Conservation (phyloP, 2,329 filamentous ascomycete genomes). For the Fusarium cyanostomum region DNA sequence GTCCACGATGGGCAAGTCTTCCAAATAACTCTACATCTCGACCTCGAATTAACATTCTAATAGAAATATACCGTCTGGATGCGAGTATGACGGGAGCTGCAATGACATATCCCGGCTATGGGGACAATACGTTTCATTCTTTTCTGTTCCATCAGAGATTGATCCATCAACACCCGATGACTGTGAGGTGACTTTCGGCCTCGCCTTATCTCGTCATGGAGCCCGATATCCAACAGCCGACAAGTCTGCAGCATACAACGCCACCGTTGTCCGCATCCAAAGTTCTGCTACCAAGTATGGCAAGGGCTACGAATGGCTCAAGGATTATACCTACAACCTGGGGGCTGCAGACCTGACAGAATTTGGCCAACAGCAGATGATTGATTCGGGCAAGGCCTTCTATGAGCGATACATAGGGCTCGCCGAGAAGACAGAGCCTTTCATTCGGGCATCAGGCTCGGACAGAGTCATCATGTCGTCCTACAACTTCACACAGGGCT, state of each 20-base stretch:
- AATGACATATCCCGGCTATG: constrained; percentile 70
- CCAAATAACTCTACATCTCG: background rate
- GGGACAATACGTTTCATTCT: constrained; percentile 92
- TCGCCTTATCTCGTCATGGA: constrained; percentile 85
- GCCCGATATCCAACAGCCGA: constrained; percentile 79
- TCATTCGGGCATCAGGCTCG: constrained; percentile 76
- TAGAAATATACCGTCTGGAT: constrained; percentile 30
- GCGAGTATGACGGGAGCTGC: constrained; percentile 55
- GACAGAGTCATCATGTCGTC: constrained; percentile 79
- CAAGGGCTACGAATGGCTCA: constrained; percentile 73
- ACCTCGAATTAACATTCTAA: background rate
- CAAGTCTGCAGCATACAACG: constrained; percentile 72
- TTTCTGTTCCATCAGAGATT: constrained; percentile 75
- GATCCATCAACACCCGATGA: constrained; percentile 66
- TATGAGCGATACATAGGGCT: constrained; percentile 76
- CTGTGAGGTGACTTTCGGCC: constrained; percentile 83
- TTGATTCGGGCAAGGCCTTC: constrained; percentile 80
- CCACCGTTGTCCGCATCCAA: constrained; percentile 73
- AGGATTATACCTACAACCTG: constrained; percentile 75
- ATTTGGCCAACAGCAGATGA: constrained; percentile 74
- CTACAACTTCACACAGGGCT: constrained; percentile 78
- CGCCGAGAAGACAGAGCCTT: constrained; percentile 67
- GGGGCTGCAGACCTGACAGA: constrained; percentile 74
- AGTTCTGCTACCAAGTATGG: constrained; percentile 64
- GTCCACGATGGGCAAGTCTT: constrained; percentile 33